These are phyloP conservation scores for Lactarius pseudohatsudake DNA, from an alignment of 768 basidiomycete species.

Conservation along the genomic window DNA sequence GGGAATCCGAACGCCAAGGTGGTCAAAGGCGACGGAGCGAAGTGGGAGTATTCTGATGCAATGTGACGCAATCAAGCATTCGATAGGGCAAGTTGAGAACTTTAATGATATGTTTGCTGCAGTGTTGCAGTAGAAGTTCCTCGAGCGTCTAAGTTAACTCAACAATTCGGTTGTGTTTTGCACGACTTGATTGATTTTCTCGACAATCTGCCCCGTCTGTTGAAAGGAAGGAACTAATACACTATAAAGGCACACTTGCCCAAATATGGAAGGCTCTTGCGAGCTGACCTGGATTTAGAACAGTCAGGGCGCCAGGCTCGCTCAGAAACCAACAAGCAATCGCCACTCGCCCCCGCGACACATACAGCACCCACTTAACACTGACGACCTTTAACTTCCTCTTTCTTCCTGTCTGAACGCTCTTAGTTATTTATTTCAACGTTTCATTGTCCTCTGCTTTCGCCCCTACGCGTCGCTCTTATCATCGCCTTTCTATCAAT, in stretches of 20 bases:
- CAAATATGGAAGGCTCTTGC: conserved; percentile 12
- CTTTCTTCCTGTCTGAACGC: background rate
- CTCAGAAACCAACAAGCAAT: background rate
- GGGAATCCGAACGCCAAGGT: conserved; percentile 47
- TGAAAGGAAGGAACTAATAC: background rate
- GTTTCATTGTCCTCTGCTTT: conserved; percentile 4
- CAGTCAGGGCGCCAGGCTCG: background rate
- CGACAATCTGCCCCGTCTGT: background rate
- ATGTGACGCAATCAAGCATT: conserved; percentile 24
- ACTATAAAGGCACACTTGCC: background rate
- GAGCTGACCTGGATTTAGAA: background rate
- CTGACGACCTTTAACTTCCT: background rate
- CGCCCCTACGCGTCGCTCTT: background rate
- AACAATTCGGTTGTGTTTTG: background rate
- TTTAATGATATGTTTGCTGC: background rate
- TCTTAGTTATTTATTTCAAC: conserved; percentile 18
- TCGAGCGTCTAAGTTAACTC: background rate
- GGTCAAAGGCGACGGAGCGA: conserved; percentile 61
- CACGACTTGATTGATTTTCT: background rate
- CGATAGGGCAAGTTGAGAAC: background rate
- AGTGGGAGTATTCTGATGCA: conserved; percentile 75
- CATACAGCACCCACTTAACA: background rate
- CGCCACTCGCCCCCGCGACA: background rate
- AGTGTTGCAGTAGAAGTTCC: background rate
- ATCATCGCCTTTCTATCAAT: conserved; percentile 1